Evolutionary conservation across 306 rosid species (phyloP).

Genomic region (Benincasa hispida): DNA sequence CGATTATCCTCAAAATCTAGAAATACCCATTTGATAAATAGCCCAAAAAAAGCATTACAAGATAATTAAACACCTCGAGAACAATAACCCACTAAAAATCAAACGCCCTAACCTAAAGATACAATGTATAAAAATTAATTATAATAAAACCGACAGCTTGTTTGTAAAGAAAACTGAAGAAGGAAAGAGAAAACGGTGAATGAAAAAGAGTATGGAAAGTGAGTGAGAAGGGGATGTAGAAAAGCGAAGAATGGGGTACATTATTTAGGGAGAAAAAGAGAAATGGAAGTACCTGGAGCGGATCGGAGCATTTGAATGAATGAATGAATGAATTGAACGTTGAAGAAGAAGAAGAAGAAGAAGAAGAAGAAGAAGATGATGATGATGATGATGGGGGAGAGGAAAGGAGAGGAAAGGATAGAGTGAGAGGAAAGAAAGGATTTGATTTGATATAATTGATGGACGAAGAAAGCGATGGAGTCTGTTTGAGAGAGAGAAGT

Average conservation of each 20-base stretch:
- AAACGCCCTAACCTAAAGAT: not conserved
- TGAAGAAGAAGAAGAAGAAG: slow-evolving; percentile 6
- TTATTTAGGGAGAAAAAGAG: too few relatives aligned
- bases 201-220: not conserved
- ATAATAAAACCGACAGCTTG: not conserved
- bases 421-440: not conserved
- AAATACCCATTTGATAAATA: not conserved
- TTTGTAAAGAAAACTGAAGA: not conserved
- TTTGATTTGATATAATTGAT: slow-evolving; percentile 26
- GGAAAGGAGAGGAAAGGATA: not conserved
- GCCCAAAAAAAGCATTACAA: not conserved
- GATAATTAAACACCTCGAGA: not conserved
- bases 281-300: slow-evolving; percentile 47
- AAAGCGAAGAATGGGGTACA: not conserved
- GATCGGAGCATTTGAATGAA: slow-evolving; percentile 57
- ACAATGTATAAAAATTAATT: not conserved
- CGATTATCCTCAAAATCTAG: not conserved
- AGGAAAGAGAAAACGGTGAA: not conserved
- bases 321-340: too few relatives aligned
- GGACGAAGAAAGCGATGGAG: slow-evolving; percentile 37
- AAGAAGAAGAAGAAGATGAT: too few relatives aligned
- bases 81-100: not conserved
- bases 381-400: too few relatives aligned
- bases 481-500: not conserved
- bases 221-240: not conserved